Evolutionary conservation across 768 basidiomycete genomes (phyloP).

Genomic region (Kwoniella sp.): DNA sequence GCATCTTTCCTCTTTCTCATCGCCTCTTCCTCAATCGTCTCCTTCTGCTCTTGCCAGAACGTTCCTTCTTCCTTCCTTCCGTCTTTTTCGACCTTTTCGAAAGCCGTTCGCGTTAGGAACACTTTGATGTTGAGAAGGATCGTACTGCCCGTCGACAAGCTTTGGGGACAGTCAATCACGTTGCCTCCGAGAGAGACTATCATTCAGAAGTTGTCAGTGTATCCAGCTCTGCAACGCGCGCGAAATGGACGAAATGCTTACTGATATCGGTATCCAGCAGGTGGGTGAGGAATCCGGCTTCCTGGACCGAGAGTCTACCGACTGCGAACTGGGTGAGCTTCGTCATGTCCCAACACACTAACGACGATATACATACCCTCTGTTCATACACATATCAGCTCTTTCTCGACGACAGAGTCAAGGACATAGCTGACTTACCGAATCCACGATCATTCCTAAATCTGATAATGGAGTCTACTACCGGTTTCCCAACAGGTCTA

Average conservation of each 20-base stretch:
- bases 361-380: constrained; percentile 17
- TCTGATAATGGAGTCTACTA: constrained; percentile 50
- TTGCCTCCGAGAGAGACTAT: constrained; percentile 67
- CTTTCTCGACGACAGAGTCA: background rate
- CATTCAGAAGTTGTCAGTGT: background rate
- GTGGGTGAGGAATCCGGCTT: constrained; percentile 49
- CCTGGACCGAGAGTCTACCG: constrained; percentile 45
- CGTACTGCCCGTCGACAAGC: constrained; percentile 71
- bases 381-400: constrained; percentile 2
- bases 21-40: constrained; percentile 75
- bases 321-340: constrained; percentile 19
- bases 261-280: constrained; percentile 50
- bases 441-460: constrained; percentile 52
- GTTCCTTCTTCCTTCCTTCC: constrained; percentile 38
- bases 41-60: constrained; percentile 73
- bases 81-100: constrained; percentile 57
- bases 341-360: background rate
- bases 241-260: constrained; percentile 20
- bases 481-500: constrained; percentile 37
- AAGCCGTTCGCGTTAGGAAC: constrained; percentile 70
- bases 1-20: constrained; percentile 78
- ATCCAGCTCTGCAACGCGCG: background rate
- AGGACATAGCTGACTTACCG: constrained; percentile 14
- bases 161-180: constrained; percentile 75
- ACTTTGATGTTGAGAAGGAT: constrained; percentile 76